Evolutionary conservation across 2,329 filamentous ascomycete species (phyloP).

Genomic region (Cytospora schulzeri): DNA sequence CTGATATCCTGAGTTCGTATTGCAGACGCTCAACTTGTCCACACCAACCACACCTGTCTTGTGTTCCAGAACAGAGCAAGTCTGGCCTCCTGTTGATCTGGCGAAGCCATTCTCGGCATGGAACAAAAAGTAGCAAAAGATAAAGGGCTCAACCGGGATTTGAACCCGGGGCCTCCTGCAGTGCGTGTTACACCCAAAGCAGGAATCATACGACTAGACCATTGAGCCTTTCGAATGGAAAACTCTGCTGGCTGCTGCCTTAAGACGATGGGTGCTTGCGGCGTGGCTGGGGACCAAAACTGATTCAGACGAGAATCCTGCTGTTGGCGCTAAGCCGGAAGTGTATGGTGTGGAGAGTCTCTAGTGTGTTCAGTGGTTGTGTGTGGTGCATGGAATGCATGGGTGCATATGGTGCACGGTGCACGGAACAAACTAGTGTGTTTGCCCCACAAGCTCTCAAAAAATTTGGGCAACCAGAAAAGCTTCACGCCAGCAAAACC

Average conservation of each 20-base stretch:
- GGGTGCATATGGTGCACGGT: neutral
- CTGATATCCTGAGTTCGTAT: no score
- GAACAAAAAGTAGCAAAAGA: neutral
- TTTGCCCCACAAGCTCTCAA: conserved; percentile 27
- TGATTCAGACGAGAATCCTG: neutral
- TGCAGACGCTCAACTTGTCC: no score
- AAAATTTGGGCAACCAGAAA: conserved; percentile 31
- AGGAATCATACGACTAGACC: conserved; percentile 27
- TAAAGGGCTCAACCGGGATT: conserved; percentile 11
- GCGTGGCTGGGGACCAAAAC: no score
- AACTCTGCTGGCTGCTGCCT: no score
- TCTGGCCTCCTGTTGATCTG: no score
- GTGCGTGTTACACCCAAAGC: conserved; percentile 15
- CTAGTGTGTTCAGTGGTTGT: neutral
- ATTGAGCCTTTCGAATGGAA: neutral
- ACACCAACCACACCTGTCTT: no score
- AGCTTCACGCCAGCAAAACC: conserved; percentile 20
- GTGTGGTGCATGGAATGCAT: neutral
- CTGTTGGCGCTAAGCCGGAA: conserved; percentile 10
- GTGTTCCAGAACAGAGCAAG: no score
- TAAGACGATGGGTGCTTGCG: no score
- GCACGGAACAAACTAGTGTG: neutral
- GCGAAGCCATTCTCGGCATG: no score
- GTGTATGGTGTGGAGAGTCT: neutral
- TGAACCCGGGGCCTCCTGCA: conserved; percentile 26